Evolutionary conservation across 257 asterid species (phyloP).

Genomic region (Lithospermum erythrorhizon): DNA sequence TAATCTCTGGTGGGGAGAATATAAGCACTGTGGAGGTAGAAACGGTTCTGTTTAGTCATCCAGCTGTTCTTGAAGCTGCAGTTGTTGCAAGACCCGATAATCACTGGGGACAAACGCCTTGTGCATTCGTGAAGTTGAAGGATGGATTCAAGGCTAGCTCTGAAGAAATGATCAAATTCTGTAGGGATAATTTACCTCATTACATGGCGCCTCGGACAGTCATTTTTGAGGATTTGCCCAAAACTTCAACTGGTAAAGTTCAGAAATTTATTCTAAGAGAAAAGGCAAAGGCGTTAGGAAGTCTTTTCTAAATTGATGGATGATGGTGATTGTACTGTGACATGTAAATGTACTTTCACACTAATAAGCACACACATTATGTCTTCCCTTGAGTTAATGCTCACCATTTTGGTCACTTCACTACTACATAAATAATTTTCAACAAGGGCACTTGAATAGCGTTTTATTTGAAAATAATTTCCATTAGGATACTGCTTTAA

Average conservation of each 20-base stretch:
- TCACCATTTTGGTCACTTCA: no score
- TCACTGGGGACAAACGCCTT: constrained; percentile 2
- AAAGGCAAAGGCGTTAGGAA: background rate
- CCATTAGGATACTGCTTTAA: no score
- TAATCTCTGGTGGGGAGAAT: constrained; percentile 1
- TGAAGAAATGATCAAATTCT: background rate
- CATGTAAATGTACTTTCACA: no score
- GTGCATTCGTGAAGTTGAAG: constrained; percentile 1
- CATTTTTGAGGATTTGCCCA: constrained; percentile 3
- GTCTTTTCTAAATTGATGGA: background rate
- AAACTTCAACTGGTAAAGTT: constrained; percentile 10
- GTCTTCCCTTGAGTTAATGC: no score
- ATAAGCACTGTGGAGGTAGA: constrained; percentile 1
- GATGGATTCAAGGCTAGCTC: background rate
- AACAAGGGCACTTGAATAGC: no score
- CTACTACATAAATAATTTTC: no score
- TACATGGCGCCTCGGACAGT: constrained; percentile 4
- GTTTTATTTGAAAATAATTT: no score
- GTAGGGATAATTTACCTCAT: background rate
- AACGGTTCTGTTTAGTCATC: constrained; percentile 1
- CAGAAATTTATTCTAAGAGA: constrained; percentile 1
- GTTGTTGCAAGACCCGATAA: background rate
- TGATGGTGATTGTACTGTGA: no score
- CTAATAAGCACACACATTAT: no score
- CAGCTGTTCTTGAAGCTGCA: background rate